Conservation (phyloP, 345 rosid genomes). For the Dovyalis caffra region DNA sequence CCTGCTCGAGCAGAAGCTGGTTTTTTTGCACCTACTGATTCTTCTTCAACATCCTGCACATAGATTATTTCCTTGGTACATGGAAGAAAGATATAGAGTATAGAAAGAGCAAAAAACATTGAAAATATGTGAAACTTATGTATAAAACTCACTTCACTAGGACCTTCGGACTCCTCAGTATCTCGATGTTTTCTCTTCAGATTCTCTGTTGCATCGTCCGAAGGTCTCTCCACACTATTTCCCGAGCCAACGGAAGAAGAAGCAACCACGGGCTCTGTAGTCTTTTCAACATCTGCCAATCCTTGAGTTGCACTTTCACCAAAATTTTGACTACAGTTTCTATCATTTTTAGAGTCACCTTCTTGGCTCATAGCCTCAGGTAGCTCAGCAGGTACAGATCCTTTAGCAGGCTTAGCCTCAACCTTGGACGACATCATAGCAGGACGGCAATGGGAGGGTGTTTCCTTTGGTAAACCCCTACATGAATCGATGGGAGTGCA, state of each 20-base stretch:
- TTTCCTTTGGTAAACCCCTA: slow-evolving; percentile 29
- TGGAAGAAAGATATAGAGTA: slow-evolving; percentile 1
- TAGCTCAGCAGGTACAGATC: slow-evolving; percentile 31
- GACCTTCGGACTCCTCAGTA: slow-evolving; percentile 58
- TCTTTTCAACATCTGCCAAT: slow-evolving; percentile 52
- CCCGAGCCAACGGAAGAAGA: slow-evolving; percentile 85
- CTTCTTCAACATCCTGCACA: slow-evolving; percentile 74
- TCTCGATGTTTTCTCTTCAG: slow-evolving; percentile 63
- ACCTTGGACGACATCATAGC: slow-evolving; percentile 32
- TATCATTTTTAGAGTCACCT: slow-evolving; percentile 30
- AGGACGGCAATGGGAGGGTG: slow-evolving; percentile 32
- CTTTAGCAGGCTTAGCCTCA: slow-evolving; percentile 32
- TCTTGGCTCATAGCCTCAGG: slow-evolving; percentile 36
- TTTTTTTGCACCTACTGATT: slow-evolving; percentile 49
- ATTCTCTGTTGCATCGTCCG: slow-evolving; percentile 48
- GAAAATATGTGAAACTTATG: neutral
- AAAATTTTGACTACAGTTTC: slow-evolving; percentile 14
- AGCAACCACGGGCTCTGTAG: slow-evolving; percentile 41
- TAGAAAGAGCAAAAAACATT: neutral
- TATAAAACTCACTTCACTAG: slow-evolving; percentile 60
- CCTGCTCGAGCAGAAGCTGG: slow-evolving; percentile 42
- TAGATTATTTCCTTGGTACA: neutral
- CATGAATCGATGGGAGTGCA: slow-evolving; percentile 12
- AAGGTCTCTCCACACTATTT: slow-evolving; percentile 53
- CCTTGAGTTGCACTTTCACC: slow-evolving; percentile 38